Conservation (phyloP, 2,329 filamentous ascomycete genomes). For the Massarina eburnea region DNA sequence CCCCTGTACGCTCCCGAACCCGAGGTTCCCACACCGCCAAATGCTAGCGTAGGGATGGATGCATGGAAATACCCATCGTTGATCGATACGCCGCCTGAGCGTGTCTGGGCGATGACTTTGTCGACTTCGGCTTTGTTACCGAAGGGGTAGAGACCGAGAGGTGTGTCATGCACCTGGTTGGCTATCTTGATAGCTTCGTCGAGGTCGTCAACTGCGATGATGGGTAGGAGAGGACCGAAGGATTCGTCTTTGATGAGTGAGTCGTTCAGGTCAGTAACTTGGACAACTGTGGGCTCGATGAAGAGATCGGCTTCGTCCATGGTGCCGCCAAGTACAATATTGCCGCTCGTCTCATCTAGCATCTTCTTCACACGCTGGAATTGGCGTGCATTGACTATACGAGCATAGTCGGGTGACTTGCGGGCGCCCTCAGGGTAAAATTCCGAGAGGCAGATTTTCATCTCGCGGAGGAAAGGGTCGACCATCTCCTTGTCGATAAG, state of each 20-base stretch:
- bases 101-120: conserved; percentile 55
- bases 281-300: conserved; percentile 92
- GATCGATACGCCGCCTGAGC: conserved; percentile 54
- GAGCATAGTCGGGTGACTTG: conserved; percentile 74
- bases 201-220: conserved; percentile 76
- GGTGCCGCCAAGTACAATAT: conserved; percentile 83
- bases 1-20: conserved; percentile 79
- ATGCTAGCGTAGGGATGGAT: conserved; percentile 69
- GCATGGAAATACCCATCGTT: conserved; percentile 69
- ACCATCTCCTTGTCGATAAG: conserved; percentile 77
- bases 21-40: conserved; percentile 81
- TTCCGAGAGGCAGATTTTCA: conserved; percentile 69
- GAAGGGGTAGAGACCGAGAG: conserved; percentile 82
- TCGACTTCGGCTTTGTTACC: conserved; percentile 77
- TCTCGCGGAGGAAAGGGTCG: conserved; percentile 69
- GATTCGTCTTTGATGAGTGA: conserved; percentile 79
- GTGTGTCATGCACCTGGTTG: conserved; percentile 79
- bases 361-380: conserved; percentile 86
- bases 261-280: conserved; percentile 74
- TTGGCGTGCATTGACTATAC: conserved; percentile 78
- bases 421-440: conserved; percentile 85
- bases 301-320: conserved; percentile 79
- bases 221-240: conserved; percentile 89
- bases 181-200: conserved; percentile 83
- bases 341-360: conserved; percentile 81